Evolutionary conservation across 2,329 filamentous ascomycete species (phyloP), one percentile per base, ranked within the genome.

Genomic region (Cladosporium sp.): DNA sequence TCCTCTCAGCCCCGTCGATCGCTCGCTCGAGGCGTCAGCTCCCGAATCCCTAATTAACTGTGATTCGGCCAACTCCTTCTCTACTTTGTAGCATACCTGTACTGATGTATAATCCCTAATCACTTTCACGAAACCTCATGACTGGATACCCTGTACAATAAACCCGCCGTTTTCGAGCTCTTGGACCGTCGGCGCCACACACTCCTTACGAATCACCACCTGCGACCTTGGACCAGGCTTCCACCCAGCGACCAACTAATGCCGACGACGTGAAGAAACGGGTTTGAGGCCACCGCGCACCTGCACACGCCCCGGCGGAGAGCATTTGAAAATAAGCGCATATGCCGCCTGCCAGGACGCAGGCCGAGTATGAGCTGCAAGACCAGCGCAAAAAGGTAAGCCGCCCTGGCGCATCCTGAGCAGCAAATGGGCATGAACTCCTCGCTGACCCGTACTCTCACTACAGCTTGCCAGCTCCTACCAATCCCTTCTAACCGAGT

Each of bases 401-500:
- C 56, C 33, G 23, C 31, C 33, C 29, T 23, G 26, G 12, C 53
- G 56, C 56, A 57, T 55, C 7, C 21, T 33, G 31, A 31, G 31
- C 50, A n/a, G 18, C 26, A 55, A 44, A 33, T 57, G 33, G 55
- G 33, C 31, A 40, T 31, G 31, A 52, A 49, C 52, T 62, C 50
- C 16, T 31, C 16, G 50, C 37, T 66, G 61, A 52, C 53, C 62
- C 46, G 12, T 14, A 12, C 28, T 49, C 62, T 50, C 40, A 58
- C 53, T 21, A 77, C 79, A 97, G 93, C 93, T 99, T 84, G 92
- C 93, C 78, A 91, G 90, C 80, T 98, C 95, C 72, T 99, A 99
- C 82, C 91, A 96, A 83, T 91, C 96, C 81, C 87, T 99, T 74
- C 88, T 99, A 78, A 97, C 92, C 82, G 94, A 98, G 81, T 99